A percentile compares a stretch with the other conserved stretches of the same genome.
These are phyloP conservation scores for Mucuna pruriens DNA, from an alignment of 306 rosid genomes.

Conservation along the genomic window DNA sequence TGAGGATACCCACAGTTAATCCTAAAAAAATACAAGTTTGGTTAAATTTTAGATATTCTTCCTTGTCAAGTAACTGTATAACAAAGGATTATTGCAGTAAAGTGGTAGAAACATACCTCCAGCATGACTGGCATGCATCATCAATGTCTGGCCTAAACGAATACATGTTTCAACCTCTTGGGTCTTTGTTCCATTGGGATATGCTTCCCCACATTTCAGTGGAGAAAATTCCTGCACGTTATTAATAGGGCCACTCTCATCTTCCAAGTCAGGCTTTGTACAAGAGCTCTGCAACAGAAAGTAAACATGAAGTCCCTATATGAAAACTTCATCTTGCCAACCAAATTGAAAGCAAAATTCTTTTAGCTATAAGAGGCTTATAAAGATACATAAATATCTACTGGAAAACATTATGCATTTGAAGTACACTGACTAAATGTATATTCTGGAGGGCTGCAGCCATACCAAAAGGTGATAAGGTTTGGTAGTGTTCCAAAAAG, in stretches of 20 bases:
- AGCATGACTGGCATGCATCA: constrained; percentile 47
- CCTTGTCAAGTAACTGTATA: not conserved
- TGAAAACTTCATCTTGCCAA: constrained; percentile 45
- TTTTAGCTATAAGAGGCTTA: constrained; percentile 10
- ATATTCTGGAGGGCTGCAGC: not conserved
- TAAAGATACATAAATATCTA: not conserved
- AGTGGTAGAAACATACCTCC: constrained; percentile 57
- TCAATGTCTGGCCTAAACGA: constrained; percentile 46
- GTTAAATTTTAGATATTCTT: constrained; percentile 40
- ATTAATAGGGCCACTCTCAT: constrained; percentile 59
- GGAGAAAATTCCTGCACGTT: constrained; percentile 58
- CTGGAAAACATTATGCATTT: not conserved
- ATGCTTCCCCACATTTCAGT: constrained; percentile 44
- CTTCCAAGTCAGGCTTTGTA: constrained; percentile 85
- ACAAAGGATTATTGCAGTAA: constrained; percentile 22
- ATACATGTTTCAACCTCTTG: constrained; percentile 54
- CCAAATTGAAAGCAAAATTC: constrained; percentile 45
- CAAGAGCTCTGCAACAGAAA: constrained; percentile 88
- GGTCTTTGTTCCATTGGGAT: constrained; percentile 49
- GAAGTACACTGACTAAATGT: not conserved
- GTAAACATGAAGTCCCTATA: constrained; percentile 45
- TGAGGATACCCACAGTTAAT: constrained; percentile 39
- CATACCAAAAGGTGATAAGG: not conserved
- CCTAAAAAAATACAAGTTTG: constrained; percentile 49
- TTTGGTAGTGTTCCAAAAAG: not conserved